Evolutionary conservation across 768 basidiomycete species (phyloP).

Genomic region (Chalciporus chontae): DNA sequence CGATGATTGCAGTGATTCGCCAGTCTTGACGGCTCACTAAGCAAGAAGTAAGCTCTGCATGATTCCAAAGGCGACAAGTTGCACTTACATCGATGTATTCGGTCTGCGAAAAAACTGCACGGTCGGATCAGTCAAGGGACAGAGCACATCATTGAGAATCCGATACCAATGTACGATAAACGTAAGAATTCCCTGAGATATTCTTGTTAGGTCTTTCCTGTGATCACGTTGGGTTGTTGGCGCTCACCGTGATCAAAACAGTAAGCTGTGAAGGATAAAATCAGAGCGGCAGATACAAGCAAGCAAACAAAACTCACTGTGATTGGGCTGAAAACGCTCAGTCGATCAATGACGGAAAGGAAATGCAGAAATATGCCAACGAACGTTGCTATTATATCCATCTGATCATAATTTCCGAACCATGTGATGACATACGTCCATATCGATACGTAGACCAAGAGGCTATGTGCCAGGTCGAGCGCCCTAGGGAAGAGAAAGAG

Average conservation of each 20-base stretch:
- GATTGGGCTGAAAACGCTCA: slow-evolving; percentile 15
- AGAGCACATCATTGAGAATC: not conserved
- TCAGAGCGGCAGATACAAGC: not conserved
- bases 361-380: not conserved
- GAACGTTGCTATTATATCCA: slow-evolving; percentile 47
- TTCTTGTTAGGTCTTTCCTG: slow-evolving; percentile 3
- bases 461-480: slow-evolving; percentile 40
- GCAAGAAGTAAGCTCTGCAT: not conserved
- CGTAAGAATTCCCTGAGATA: slow-evolving; percentile 43
- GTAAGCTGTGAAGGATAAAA: slow-evolving; percentile 18
- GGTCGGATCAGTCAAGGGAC: not conserved
- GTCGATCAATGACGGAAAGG: not conserved
- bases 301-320: slow-evolving; percentile 13
- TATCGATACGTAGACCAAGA: slow-evolving; percentile 37
- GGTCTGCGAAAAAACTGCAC: slow-evolving; percentile 36
- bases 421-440: slow-evolving; percentile 43
- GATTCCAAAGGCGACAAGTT: not conserved
- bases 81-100: slow-evolving; percentile 40
- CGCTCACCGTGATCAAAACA: slow-evolving; percentile 29
- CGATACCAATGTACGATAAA: slow-evolving; percentile 50
- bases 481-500: slow-evolving; percentile 9
- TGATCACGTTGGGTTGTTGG: not conserved
- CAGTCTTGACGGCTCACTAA: slow-evolving; percentile 28
- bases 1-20: slow-evolving; percentile 32
- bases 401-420: slow-evolving; percentile 37